phyloP scores from a whole-genome alignment of 1,284 basidiomycete genomes.

The Caloboletus inedulis region DNA sequence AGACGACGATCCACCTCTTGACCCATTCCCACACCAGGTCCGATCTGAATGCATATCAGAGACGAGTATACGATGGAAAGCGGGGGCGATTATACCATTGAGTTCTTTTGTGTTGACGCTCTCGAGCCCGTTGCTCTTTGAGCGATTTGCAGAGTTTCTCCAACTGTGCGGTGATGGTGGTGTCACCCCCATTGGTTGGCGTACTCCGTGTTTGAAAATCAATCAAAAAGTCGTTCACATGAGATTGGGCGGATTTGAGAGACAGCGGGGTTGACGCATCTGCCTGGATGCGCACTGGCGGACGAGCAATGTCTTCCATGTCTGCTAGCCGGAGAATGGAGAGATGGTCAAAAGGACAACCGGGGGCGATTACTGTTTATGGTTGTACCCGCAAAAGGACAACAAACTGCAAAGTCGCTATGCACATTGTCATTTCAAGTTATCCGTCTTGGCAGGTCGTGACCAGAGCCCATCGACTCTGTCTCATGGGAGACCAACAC shows the following conservation, averaged over 20 bases:
- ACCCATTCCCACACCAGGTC: too few species aligned
- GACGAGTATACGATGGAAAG: neutral
- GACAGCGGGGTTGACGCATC: constrained; percentile 37
- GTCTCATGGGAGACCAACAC: too few species aligned
- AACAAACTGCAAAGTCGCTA: too few species aligned
- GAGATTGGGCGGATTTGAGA: constrained; percentile 38
- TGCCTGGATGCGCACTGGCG: constrained; percentile 46
- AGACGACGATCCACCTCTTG: neutral
- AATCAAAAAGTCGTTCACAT: constrained; percentile 43
- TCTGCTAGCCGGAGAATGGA: too few species aligned
- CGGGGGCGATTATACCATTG: constrained; percentile 1
- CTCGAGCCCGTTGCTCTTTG: constrained; percentile 35
- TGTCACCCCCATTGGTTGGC: constrained; percentile 44
- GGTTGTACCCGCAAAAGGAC: neutral
- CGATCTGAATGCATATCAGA: constrained; percentile 5
- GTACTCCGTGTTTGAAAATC: constrained; percentile 46
- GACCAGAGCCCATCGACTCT: too few species aligned
- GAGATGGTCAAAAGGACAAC: too few species aligned
- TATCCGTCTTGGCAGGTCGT: too few species aligned
- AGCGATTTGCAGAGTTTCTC: constrained; percentile 51
- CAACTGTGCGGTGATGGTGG: constrained; percentile 52
- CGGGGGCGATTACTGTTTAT: too few species aligned
- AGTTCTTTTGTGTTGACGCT: constrained; percentile 16
- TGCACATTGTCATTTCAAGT: too few species aligned
- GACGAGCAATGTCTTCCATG: constrained; percentile 47